Conservation (phyloP, 305 asterid species). For the Fraxinus sp. region DNA sequence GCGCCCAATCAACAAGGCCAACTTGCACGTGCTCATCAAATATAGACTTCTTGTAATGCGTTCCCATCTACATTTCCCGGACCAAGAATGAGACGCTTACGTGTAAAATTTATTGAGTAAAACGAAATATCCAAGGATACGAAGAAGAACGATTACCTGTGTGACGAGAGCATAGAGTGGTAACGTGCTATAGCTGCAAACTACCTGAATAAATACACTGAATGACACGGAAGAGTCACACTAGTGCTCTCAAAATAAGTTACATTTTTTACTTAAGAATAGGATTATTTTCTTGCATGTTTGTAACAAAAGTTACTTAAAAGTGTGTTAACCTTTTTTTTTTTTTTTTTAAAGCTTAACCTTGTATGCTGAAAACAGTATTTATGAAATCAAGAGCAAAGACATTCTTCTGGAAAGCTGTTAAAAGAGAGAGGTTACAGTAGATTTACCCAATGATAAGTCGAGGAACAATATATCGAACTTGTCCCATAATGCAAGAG, state of each 20-base stretch:
- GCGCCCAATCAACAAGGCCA: constrained; percentile 82
- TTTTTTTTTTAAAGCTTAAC: not conserved
- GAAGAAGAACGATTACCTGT: constrained; percentile 50
- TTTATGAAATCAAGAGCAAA: not conserved
- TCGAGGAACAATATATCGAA: constrained; percentile 68
- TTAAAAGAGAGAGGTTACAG: not conserved
- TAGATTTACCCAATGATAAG: constrained; percentile 76
- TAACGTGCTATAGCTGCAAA: constrained; percentile 91
- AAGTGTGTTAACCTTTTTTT: not conserved
- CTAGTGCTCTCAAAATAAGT: not conserved
- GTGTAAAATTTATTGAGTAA: not conserved
- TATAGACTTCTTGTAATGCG: constrained; percentile 84
- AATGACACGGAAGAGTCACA: not conserved
- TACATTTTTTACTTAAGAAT: not conserved
- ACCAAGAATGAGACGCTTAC: not conserved
- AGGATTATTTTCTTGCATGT: not conserved
- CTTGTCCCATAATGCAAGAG: constrained; percentile 93
- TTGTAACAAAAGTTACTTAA: not conserved
- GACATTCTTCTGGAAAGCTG: not conserved
- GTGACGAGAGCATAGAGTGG: constrained; percentile 92
- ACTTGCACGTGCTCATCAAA: constrained; percentile 82
- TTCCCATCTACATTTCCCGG: constrained; percentile 69
- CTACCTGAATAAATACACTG: constrained; percentile 81
- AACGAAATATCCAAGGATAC: not conserved
- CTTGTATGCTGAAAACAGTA: not conserved